Conservation (phyloP, 73 alveolate genomes). For the Paramecium biaurelia region DNA sequence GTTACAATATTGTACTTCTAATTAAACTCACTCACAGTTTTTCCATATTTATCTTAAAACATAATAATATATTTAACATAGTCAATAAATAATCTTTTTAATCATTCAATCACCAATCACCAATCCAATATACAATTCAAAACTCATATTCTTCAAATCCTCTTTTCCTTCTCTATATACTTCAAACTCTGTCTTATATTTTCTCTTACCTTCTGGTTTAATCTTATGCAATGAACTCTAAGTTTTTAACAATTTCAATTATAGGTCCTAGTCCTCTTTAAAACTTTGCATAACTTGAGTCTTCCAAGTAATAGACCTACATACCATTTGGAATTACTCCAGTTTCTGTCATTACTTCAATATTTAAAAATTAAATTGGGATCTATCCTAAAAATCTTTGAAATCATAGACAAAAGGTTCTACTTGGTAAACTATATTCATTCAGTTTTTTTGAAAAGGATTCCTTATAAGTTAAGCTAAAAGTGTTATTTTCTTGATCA, state of each 20-base stretch:
- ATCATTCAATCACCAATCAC: not conserved
- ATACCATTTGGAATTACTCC: not conserved
- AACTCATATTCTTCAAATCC: not conserved
- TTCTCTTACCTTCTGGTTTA: not conserved
- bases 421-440: not conserved
- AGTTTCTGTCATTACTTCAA: not conserved
- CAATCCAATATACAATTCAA: not conserved
- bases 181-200: not conserved
- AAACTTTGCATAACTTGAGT: not conserved
- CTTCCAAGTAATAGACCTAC: not conserved
- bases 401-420: not conserved
- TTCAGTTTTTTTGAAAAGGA: not conserved
- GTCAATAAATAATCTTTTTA: not conserved
- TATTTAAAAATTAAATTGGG: not conserved
- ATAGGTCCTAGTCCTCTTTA: not conserved
- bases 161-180: not conserved
- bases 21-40: slow-evolving; percentile 15
- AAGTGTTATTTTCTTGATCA: not conserved
- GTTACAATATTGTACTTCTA: not conserved
- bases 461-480: not conserved
- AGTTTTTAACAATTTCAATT: not conserved
- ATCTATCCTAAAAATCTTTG: not conserved
- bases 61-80: not conserved
- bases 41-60: slow-evolving; percentile 31
- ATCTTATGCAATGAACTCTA: not conserved